These are phyloP conservation scores for Cladosporium cucumerinum DNA, from an alignment of 2,329 filamentous ascomycete species.

Conservation along the genomic window DNA sequence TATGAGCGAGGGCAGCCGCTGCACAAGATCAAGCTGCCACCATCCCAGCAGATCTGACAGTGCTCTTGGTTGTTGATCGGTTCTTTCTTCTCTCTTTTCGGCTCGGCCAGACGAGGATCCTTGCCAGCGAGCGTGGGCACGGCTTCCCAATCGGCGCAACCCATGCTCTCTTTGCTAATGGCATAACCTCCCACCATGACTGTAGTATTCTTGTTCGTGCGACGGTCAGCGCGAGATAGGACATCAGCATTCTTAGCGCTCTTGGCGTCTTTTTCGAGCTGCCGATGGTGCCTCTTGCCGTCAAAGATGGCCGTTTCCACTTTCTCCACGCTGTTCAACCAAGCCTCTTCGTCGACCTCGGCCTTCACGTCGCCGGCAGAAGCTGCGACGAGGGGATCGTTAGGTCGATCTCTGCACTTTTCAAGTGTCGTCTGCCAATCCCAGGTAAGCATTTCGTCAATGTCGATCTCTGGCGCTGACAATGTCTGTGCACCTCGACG, in stretches of 20 bases:
- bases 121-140: conserved; percentile 57
- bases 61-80: conserved; percentile 49
- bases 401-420: conserved; percentile 52
- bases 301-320: conserved; percentile 58
- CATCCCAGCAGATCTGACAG: conserved; percentile 53
- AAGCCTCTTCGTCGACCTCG: conserved; percentile 52
- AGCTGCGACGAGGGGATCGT: conserved; percentile 27
- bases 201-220: conserved; percentile 56
- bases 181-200: conserved; percentile 56
- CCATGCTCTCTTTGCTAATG: conserved; percentile 55
- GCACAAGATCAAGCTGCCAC: conserved; percentile 49
- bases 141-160: conserved; percentile 54
- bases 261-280: conserved; percentile 34
- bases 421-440: conserved; percentile 53
- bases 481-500: conserved; percentile 54
- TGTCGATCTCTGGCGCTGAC: conserved; percentile 51
- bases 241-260: conserved; percentile 31
- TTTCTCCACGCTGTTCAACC: conserved; percentile 55
- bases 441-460: conserved; percentile 58
- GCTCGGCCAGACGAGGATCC: conserved; percentile 50
- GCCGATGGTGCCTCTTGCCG: conserved; percentile 50
- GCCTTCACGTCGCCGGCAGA: not conserved
- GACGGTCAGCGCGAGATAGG: conserved; percentile 45
- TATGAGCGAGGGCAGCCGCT: conserved; percentile 54
- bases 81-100: conserved; percentile 48